Base-by-base conservation (phyloP, 2,329 filamentous ascomycete genomes). In the Curvularia eragrostidis region DNA sequence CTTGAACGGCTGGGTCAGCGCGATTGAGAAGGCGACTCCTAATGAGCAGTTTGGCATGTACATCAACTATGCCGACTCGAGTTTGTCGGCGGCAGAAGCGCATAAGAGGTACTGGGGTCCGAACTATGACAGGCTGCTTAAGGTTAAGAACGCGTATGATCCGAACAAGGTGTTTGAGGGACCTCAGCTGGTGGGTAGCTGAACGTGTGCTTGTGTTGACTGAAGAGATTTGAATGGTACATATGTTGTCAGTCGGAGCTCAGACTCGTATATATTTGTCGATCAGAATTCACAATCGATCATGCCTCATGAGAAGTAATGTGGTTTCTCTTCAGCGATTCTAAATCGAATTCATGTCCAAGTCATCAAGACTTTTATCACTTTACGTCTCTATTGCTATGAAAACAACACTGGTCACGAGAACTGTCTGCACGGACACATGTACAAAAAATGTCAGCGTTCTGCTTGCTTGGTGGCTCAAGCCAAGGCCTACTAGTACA, bases 41-140 rank as follows among this genome's bases (percentile, higher is more conserved):
- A 59, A 48, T 1, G 54, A 51, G 28, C 64, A 76, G 28, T 80
- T 75, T 71, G 80, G 79, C 19, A 79, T 79, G 72, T 84, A 84
- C 64, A 78, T 80, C 64, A 84, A 84, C 69, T 84, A 84, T 61
- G 78, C 80, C 18, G 82, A 84, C 68, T 75, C 80, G 8, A 76
- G 72, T 38, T 68, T 84, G 62, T 75, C 73, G 47, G 73, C 74
- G 30, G 72, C 74, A 0, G 74, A 76, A 32, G 82, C 82, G 4
- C 77, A 81, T 63, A 62, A 75, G 28, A 70, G 77, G 56, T 83
- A 84, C 67, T 84, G 78, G 66, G 68, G 77, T 5, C 62, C 62
- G 1, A 67, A 76, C 18, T 77, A 72, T 51, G 54, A 62, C 8
- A 69, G 62, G 53, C 58, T 78, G 62, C 67, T 69, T 24, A 51